These are phyloP conservation scores for Cytospora leucostoma DNA, from an alignment of 2,329 filamentous ascomycete genomes.

Conservation along the genomic window DNA sequence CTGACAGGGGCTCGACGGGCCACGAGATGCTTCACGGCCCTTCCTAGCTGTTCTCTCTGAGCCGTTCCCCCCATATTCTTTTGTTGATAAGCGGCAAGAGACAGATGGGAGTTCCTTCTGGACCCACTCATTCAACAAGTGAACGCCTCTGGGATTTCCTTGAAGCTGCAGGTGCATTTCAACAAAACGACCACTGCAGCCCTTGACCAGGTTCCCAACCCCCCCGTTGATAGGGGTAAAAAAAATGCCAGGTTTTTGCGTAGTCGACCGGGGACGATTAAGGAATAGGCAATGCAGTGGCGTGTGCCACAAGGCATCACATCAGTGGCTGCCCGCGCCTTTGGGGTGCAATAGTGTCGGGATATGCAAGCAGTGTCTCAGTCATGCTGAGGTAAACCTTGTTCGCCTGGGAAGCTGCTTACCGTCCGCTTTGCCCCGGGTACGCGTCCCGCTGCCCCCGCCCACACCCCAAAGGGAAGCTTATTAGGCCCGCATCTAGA, in stretches of 20 bases:
- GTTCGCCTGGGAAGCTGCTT: neutral
- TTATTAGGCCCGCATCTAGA: neutral
- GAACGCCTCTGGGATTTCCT: neutral
- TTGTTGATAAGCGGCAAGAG: neutral
- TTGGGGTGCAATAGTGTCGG: neutral
- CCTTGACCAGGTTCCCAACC: neutral
- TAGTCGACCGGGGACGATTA: neutral
- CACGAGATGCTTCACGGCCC: neutral
- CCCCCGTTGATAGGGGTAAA: neutral
- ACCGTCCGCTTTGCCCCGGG: neutral
- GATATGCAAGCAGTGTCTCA: neutral
- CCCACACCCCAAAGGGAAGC: neutral
- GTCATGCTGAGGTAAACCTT: neutral
- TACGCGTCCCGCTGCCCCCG: neutral
- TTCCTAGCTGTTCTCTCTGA: neutral
- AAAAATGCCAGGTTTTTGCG: neutral
- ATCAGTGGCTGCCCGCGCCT: constrained; percentile 1
- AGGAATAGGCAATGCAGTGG: constrained; percentile 5
- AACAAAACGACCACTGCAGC: neutral
- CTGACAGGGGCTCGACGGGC: neutral
- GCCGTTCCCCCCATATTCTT: neutral
- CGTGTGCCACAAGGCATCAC: neutral
- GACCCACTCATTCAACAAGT: neutral
- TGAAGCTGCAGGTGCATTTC: neutral
- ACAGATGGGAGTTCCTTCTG: neutral